Base-by-base conservation (phyloP, 1,139 yeast genomes). In the Yamadazyma conglobata region DNA sequence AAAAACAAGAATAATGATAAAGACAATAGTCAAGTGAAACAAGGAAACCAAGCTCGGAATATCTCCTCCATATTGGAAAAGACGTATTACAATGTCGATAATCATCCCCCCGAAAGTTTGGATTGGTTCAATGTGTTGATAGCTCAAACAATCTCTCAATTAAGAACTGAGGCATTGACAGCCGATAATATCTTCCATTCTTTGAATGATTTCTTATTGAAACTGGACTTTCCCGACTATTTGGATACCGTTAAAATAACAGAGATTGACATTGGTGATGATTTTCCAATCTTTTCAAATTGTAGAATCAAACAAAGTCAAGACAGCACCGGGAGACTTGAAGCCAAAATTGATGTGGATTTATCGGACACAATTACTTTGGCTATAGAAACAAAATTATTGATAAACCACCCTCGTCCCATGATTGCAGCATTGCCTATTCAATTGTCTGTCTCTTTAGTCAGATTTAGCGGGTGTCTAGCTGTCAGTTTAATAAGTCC, bases 71-170 rank as follows among this genome's bases (percentile, higher is more conserved):
- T 89, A 17, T 63, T 91, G 31, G 96, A 89, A 44, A 89, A 88
- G 50, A 88, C 96, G 0, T 88, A 87, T 51, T 93, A 93, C 54
- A 87, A 91, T 50, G 96, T 91, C 2, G 78, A 80, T 25, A 79
- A 79, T 15, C 98, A 93, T 54, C 67, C 81, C 3, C 75, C 96
- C 0, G 99, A 91, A 60, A 82, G 96, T 0, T 62, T 91, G 34
- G 98, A 91, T 55, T 91, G 99, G 98, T 87, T 91, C 53, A 91
- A 91, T 47, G 97, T 91, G 1, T 64, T 91, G 28, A 73, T 91
- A 14, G 98, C 96, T 0, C 97, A 93, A 52, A 81, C 89, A 4
- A 80, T 91, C 15, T 77, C 87, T 14, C 95, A 89, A 46, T 71
- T 88, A 38, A 70, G 99, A 37, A 73, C 79, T 13, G 97, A 91